phyloP scores from a whole-genome alignment of 2,329 filamentous ascomycete genomes.

The Colletotrichum phormii region DNA sequence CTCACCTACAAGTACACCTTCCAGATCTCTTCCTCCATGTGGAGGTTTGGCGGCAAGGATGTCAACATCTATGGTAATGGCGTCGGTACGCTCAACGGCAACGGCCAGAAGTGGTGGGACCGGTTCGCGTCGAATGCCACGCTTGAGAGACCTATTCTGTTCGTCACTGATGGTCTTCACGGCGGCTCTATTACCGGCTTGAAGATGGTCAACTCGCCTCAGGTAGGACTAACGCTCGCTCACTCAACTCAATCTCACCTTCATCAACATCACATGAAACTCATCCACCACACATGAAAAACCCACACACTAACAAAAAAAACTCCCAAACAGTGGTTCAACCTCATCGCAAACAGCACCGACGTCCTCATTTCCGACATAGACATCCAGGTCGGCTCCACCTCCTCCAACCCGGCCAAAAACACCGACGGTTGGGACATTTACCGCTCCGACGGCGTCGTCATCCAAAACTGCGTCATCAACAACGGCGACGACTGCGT shows the following conservation, averaged over 20 bases:
- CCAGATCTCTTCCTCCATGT: constrained; percentile 68
- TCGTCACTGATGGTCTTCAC: constrained; percentile 67
- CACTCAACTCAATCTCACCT: too few relatives aligned
- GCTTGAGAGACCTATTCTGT: constrained; percentile 68
- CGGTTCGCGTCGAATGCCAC: constrained; percentile 67
- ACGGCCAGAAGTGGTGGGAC: constrained; percentile 74
- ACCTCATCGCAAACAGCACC: constrained; percentile 73
- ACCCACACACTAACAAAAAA: not conserved
- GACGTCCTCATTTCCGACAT: constrained; percentile 74
- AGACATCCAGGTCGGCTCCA: constrained; percentile 66
- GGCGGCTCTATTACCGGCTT: constrained; percentile 69
- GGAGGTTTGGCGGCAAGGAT: constrained; percentile 47
- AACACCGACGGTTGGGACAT: constrained; percentile 77
- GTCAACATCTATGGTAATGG: constrained; percentile 74
- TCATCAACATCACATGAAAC: not conserved
- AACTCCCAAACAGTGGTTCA: constrained; percentile 55
- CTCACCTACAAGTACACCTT: constrained; percentile 73
- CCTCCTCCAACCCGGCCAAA: constrained; percentile 66
- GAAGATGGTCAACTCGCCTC: constrained; percentile 68
- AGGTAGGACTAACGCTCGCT: constrained; percentile 37
- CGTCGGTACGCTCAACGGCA: constrained; percentile 63
- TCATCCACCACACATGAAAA: constrained; percentile 4
- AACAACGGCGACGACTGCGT: constrained; percentile 78
- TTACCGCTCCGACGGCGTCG: constrained; percentile 69
- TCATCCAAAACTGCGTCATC: constrained; percentile 74